Percentiles rank a stretch among this genome's conserved stretches.
Evolutionary conservation across 352 stramenopile species (phyloP).

Genomic region (Phytopythium chamaehyphon): DNA sequence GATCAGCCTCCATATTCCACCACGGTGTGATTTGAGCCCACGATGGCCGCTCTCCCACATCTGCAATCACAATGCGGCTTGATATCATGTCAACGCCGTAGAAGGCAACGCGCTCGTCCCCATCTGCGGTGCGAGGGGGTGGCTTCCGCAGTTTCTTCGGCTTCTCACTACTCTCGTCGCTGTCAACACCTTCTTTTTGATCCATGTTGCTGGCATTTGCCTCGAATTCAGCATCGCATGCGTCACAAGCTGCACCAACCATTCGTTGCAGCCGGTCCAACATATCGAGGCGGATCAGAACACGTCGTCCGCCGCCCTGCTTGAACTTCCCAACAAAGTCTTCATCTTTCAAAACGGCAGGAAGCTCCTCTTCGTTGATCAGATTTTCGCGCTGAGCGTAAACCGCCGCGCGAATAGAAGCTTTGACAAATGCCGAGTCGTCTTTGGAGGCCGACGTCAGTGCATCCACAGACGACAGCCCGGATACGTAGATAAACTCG

Average conservation of each 20-base stretch:
- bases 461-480: slow-evolving; percentile 52
- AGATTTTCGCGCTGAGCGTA: slow-evolving; percentile 64
- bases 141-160: slow-evolving; percentile 4
- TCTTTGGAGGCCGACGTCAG: slow-evolving; percentile 58
- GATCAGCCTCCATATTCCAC: slow-evolving; percentile 81
- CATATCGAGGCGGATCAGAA: slow-evolving; percentile 86
- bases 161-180: slow-evolving; percentile 8
- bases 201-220: slow-evolving; percentile 3
- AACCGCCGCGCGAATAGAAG: slow-evolving; percentile 58
- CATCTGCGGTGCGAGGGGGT: slow-evolving; percentile 32
- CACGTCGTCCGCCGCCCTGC: slow-evolving; percentile 74
- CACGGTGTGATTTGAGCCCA: slow-evolving; percentile 85
- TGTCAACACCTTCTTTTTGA: slow-evolving; percentile 10
- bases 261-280: slow-evolving; percentile 68
- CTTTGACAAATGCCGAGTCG: slow-evolving; percentile 82
- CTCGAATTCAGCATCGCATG: slow-evolving; percentile 50
- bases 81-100: slow-evolving; percentile 69
- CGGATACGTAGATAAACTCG: slow-evolving; percentile 86
- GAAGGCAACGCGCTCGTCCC: slow-evolving; percentile 69
- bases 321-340: slow-evolving; percentile 86
- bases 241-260: slow-evolving; percentile 51
- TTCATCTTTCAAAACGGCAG: slow-evolving; percentile 79
- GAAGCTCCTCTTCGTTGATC: slow-evolving; percentile 71
- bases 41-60: slow-evolving; percentile 65
- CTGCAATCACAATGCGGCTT: slow-evolving; percentile 52